These are phyloP conservation scores for Trichoderma afroharzianum DNA, from an alignment of 2,329 filamentous ascomycete genomes.

Conservation along the genomic window DNA sequence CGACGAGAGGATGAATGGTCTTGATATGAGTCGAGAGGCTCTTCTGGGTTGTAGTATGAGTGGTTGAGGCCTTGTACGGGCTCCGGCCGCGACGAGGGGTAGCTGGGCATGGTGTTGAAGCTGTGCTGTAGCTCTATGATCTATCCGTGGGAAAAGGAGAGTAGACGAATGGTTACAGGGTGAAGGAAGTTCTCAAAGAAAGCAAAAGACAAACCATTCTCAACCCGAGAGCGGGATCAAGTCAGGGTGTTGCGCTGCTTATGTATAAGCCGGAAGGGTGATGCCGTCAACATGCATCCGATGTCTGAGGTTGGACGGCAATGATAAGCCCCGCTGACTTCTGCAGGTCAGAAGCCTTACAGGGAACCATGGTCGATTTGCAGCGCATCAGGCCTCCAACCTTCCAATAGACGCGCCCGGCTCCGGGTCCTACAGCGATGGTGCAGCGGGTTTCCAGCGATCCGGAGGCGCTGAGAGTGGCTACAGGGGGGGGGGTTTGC, in stretches of 20 bases:
- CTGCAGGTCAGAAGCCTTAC: neutral
- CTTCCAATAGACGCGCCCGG: neutral
- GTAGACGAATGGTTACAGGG: neutral
- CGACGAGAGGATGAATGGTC: neutral
- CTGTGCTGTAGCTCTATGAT: neutral
- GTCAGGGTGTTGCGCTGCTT: neutral
- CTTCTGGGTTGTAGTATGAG: slow-evolving; percentile 14
- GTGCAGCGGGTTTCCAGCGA: neutral
- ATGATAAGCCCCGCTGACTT: neutral
- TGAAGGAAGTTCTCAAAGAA: neutral
- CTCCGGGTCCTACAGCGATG: neutral
- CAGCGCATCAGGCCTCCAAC: neutral
- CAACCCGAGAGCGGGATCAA: neutral
- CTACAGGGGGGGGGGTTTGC: neutral
- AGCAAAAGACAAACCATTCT: neutral
- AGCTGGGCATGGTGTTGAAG: neutral
- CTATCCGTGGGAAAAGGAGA: neutral
- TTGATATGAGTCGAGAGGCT: neutral
- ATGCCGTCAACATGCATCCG: neutral
- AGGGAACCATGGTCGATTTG: neutral
- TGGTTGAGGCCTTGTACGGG: slow-evolving; percentile 10
- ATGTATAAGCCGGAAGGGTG: neutral
- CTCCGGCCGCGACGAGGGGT: neutral
- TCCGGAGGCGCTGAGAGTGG: neutral
- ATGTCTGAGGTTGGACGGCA: neutral